Evolutionary conservation across 768 basidiomycete species (phyloP).

Genomic region (Mycena vitilis): DNA sequence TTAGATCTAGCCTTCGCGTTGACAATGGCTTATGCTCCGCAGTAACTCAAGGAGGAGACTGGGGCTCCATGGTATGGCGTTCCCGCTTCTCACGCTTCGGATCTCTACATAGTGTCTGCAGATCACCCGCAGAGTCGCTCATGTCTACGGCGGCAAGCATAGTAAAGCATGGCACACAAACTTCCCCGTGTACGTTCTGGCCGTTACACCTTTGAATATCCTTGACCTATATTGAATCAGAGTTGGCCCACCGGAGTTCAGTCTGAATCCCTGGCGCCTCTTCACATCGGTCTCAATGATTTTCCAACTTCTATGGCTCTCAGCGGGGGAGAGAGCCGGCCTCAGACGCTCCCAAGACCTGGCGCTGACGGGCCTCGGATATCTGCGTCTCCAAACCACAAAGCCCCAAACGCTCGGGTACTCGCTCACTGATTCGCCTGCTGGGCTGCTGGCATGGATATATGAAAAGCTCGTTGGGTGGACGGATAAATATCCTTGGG

Average conservation of each 20-base stretch:
- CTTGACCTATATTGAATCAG: neutral
- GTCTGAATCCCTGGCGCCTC: slow-evolving; percentile 22
- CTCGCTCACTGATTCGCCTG: slow-evolving; percentile 56
- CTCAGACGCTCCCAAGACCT: slow-evolving; percentile 39
- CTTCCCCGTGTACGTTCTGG: slow-evolving; percentile 46
- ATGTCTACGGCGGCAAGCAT: slow-evolving; percentile 50
- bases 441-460: slow-evolving; percentile 54
- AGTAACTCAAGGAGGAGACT: slow-evolving; percentile 65
- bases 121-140: slow-evolving; percentile 50
- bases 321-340: slow-evolving; percentile 39
- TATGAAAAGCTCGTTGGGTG: slow-evolving; percentile 42
- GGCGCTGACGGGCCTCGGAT: slow-evolving; percentile 39
- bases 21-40: neutral
- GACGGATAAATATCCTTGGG: slow-evolving; percentile 58
- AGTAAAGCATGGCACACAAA: slow-evolving; percentile 63
- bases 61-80: slow-evolving; percentile 51
- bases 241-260: slow-evolving; percentile 1
- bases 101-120: slow-evolving; percentile 16
- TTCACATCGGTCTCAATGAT: slow-evolving; percentile 2
- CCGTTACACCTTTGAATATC: too few relatives aligned
- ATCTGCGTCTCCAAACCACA: slow-evolving; percentile 43
- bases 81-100: neutral
- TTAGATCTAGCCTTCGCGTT: neutral
- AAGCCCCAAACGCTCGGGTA: slow-evolving; percentile 56
- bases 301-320: slow-evolving; percentile 15